Evolutionary conservation across 768 basidiomycete genomes (phyloP).

Genomic region (Sporobolomyces roseus): DNA sequence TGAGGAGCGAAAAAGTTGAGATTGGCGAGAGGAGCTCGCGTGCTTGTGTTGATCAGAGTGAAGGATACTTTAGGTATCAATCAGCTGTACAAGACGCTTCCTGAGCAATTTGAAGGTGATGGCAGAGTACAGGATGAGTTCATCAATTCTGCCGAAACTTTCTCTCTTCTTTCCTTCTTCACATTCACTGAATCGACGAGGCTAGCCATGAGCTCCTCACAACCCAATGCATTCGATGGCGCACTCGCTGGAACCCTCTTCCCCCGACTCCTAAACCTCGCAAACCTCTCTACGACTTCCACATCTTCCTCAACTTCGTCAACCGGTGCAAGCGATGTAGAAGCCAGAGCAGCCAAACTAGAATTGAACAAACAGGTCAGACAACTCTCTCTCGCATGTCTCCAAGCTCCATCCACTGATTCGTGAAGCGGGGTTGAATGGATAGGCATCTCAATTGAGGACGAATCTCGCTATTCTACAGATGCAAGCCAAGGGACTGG

Average conservation of each 20-base stretch:
- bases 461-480: neutral
- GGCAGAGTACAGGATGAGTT: neutral
- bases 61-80: neutral
- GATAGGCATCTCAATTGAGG: constrained; percentile 14
- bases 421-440: neutral
- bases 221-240: constrained; percentile 7
- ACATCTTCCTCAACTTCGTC: neutral
- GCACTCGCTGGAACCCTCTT: constrained; percentile 4
- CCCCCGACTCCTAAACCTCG: constrained; percentile 10
- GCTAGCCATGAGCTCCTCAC: neutral
- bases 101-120: neutral
- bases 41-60: no score
- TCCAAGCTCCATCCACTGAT: neutral
- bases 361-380: constrained; percentile 25
- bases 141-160: neutral
- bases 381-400: neutral
- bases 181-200: neutral
- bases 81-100: neutral
- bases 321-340: constrained; percentile 6
- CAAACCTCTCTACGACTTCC: neutral
- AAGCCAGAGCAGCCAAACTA: constrained; percentile 13
- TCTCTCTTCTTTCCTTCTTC: neutral
- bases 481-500: neutral
- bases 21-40: neutral
- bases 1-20: neutral